Evolutionary conservation across 2,329 filamentous ascomycete genomes (phyloP).

Genomic region (Ophiocordyceps camponoti-floridani): DNA sequence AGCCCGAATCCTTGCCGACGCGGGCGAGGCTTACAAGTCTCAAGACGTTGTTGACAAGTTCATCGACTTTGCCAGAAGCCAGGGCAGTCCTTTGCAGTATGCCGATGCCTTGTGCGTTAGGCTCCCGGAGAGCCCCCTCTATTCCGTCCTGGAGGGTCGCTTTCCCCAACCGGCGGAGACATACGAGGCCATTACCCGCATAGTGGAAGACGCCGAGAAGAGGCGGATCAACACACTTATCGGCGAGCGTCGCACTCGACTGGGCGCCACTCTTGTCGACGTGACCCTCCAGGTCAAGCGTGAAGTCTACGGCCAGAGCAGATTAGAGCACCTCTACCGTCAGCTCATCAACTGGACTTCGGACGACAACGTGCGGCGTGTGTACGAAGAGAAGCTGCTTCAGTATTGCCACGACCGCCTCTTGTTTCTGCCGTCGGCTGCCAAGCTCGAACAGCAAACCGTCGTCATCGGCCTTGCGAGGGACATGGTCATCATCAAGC

Average conservation of each 20-base stretch:
- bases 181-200: constrained; percentile 66
- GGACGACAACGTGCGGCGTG: constrained; percentile 69
- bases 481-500: constrained; percentile 93
- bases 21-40: constrained; percentile 44
- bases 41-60: constrained; percentile 65
- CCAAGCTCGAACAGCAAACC: constrained; percentile 53
- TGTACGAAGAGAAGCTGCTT: constrained; percentile 81
- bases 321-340: constrained; percentile 64
- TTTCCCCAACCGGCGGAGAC: constrained; percentile 64
- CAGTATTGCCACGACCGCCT: constrained; percentile 66
- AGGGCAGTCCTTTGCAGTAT: constrained; percentile 58
- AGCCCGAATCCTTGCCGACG: constrained; percentile 54
- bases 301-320: constrained; percentile 61
- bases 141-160: constrained; percentile 66
- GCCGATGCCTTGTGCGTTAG: constrained; percentile 59
- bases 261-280: constrained; percentile 68
- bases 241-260: constrained; percentile 67
- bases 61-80: constrained; percentile 50
- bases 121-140: constrained; percentile 66
- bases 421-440: constrained; percentile 41
- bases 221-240: constrained; percentile 81
- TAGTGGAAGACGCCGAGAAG: constrained; percentile 72
- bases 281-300: constrained; percentile 77
- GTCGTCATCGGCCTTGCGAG: constrained; percentile 62
- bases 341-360: constrained; percentile 78